phyloP scores from a whole-genome alignment of 192 early-diverging fungal species.

The Lobosporangium transversale region DNA sequence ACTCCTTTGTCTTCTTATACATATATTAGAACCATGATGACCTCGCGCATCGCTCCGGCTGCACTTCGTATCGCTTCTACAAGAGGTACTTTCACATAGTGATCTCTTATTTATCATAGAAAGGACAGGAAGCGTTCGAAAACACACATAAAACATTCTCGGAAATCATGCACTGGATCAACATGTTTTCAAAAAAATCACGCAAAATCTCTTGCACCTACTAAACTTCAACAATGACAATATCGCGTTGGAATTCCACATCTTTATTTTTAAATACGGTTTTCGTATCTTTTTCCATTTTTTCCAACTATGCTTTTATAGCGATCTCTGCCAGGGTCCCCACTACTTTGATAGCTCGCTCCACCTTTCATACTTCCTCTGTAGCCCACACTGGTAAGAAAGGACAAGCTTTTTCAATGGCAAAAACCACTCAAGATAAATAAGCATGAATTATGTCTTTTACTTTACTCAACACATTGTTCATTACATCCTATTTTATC shows the following conservation, averaged over 20 bases:
- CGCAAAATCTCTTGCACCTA: not conserved
- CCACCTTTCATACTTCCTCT: constrained; percentile 42
- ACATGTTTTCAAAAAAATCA: not conserved
- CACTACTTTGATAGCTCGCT: constrained; percentile 32
- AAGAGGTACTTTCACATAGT: constrained; percentile 39
- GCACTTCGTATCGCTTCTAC: constrained; percentile 47
- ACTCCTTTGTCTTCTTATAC: constrained; percentile 6
- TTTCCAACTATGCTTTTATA: too few species aligned
- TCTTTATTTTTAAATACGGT: too few species aligned
- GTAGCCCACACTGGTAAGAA: constrained; percentile 35
- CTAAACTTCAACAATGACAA: too few species aligned
- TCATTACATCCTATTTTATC: not conserved
- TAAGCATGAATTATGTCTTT: not conserved
- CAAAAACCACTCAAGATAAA: not conserved
- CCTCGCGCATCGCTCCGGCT: constrained; percentile 50
- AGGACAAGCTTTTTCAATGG: not conserved
- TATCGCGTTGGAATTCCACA: constrained; percentile 11
- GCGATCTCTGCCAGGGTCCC: constrained; percentile 51
- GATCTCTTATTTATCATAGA: not conserved
- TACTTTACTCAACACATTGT: not conserved
- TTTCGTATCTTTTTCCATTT: too few species aligned
- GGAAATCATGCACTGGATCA: constrained; percentile 28
- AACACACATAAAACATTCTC: not conserved
- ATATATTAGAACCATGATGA: constrained; percentile 14
- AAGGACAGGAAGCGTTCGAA: not conserved